phyloP scores from a whole-genome alignment of 202 grass and related monocot genomes.

The Elaeis oleifera region DNA sequence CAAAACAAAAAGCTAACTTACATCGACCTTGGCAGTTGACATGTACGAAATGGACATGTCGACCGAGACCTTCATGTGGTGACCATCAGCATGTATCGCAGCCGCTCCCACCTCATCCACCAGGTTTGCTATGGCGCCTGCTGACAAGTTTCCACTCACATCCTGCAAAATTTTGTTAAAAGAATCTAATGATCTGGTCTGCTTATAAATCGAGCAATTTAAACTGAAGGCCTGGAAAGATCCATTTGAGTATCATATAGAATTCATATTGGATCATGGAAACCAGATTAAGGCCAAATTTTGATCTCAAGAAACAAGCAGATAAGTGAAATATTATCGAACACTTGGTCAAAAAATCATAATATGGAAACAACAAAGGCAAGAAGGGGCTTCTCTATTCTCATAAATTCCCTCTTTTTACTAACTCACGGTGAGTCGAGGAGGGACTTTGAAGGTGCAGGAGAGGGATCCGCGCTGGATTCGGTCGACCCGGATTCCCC shows the following conservation, averaged over 20 bases:
- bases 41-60: slow-evolving; percentile 74
- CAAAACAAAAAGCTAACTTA: slow-evolving; percentile 3
- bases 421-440: slow-evolving; percentile 42
- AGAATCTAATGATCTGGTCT: neutral
- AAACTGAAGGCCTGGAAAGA: no score
- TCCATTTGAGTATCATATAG: no score
- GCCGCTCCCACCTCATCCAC: slow-evolving; percentile 60
- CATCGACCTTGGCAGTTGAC: slow-evolving; percentile 33
- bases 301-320: no score
- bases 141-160: slow-evolving; percentile 31
- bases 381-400: no score
- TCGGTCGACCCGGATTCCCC: slow-evolving; percentile 47
- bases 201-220: no score
- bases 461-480: slow-evolving; percentile 49
- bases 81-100: slow-evolving; percentile 31
- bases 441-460: slow-evolving; percentile 75
- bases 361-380: no score
- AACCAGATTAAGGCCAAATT: no score
- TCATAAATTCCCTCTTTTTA: no score
- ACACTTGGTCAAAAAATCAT: no score
- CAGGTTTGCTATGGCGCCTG: slow-evolving; percentile 57
- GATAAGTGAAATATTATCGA: no score
- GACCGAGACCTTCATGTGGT: slow-evolving; percentile 47
- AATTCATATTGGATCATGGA: no score
- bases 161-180: slow-evolving; percentile 23